A percentile compares a stretch with the other conserved stretches of the same genome.
Evolutionary conservation across 2,329 filamentous ascomycete species (phyloP).

Genomic region (Triangularia verruculosa): DNA sequence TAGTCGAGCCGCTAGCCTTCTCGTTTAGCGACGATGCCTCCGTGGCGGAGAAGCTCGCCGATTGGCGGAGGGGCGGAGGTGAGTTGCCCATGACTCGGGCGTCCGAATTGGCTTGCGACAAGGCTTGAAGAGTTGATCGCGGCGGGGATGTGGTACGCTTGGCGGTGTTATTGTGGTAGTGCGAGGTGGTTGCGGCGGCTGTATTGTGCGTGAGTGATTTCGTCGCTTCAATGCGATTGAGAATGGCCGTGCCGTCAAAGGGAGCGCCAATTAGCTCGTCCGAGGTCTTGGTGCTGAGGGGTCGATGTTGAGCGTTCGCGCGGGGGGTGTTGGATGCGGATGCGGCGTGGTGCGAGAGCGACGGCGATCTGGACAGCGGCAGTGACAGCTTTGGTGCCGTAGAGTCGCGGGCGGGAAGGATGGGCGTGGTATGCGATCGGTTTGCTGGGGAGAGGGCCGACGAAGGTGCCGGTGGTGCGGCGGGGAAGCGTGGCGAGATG

Average conservation of each 20-base stretch:
- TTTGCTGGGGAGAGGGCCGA: constrained; percentile 26
- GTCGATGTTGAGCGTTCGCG: constrained; percentile 25
- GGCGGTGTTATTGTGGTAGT: background rate
- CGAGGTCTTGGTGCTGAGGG: constrained; percentile 45
- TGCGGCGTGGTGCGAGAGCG: constrained; percentile 14
- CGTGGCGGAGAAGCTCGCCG: constrained; percentile 60
- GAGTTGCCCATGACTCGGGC: constrained; percentile 50
- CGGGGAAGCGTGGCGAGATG: constrained; percentile 47
- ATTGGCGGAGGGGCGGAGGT: constrained; percentile 58
- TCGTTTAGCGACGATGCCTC: constrained; percentile 50
- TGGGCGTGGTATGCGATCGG: constrained; percentile 47
- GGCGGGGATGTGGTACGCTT: constrained; percentile 27
- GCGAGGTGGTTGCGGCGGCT: background rate
- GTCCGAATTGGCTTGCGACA: constrained; percentile 52
- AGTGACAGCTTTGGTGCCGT: constrained; percentile 30
- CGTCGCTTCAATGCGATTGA: constrained; percentile 57
- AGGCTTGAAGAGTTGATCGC: constrained; percentile 32
- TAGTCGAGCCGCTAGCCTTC: constrained; percentile 39
- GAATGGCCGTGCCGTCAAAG: constrained; percentile 61
- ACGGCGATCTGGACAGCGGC: constrained; percentile 18
- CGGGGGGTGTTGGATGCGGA: constrained; percentile 8
- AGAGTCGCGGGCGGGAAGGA: constrained; percentile 46
- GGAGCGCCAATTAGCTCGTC: constrained; percentile 64
- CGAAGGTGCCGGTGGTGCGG: constrained; percentile 25
- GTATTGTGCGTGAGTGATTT: constrained; percentile 35